Base-by-base conservation (phyloP, 345 rosid species). In the Dipteronia dyeriana region DNA sequence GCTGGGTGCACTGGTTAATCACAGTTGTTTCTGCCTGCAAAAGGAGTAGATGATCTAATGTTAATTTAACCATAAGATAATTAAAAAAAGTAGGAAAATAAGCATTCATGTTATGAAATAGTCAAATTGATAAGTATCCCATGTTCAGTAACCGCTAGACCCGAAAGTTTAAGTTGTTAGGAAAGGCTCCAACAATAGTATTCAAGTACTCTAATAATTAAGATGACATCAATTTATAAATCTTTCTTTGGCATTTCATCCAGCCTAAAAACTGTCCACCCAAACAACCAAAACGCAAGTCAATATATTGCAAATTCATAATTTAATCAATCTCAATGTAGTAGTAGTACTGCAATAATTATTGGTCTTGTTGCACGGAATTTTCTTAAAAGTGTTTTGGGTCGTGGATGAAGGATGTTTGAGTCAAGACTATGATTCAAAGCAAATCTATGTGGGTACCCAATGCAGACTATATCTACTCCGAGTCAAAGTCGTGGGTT, bases 1-100 rank as follows among this genome's bases (percentile, higher is more conserved):
- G 97, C 83, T 92, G 95, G 57, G 86, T 90, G 83, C 98, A 96
- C 81, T 96, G 99, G 84, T 91, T 84, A 69, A 96, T 85, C 82
- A 94, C 98, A 51, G 98, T 96, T 79, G 90, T 79, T 79, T 96
- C 97, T 23, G 91, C 89, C 97, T 91, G 94, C 75, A 66, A 86
- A 83, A 80, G 3, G 17, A 70, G 31, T 59, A 63, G 7, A 59
- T 54, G 31, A 41, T 77, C 61, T 53, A 75, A 70, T 41, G 78
- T 64, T 47, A 59, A 77, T 20, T 22, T 45, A 73, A 79, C 59
- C 78, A 53, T 68, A 47, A 68, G 31, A 79, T 70, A 73, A 65
- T 16, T 10, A 60, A 60, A 63, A n/a, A 22, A 60, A 59, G 57
- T 47, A 43, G 49, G 34, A 34, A 45, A 72, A 34, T 25, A 47